phyloP scores from a whole-genome alignment of 306 rosid species.

The Gastrolobium bilobum region DNA sequence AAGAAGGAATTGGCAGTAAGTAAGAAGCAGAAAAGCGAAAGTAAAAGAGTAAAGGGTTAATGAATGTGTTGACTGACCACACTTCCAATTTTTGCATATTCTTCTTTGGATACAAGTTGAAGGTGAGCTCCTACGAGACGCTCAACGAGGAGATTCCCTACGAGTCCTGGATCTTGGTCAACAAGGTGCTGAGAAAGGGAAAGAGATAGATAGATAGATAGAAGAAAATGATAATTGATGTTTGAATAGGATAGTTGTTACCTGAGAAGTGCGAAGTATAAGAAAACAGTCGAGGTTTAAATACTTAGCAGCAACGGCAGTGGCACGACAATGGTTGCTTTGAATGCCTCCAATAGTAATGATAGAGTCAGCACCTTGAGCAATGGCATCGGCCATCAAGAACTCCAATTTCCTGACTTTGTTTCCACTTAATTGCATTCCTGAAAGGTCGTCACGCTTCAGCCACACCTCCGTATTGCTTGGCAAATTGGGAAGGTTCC shows the following conservation, averaged over 20 bases:
- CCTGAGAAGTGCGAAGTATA: constrained; percentile 85
- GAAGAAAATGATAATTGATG: not conserved
- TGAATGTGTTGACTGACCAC: constrained; percentile 56
- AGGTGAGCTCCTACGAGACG: constrained; percentile 90
- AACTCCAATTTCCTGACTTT: constrained; percentile 94
- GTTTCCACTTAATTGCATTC: constrained; percentile 96
- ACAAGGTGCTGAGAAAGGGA: constrained; percentile 55
- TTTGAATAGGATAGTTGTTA: constrained; percentile 10
- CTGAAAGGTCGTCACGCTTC: constrained; percentile 91
- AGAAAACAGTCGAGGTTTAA: constrained; percentile 84
- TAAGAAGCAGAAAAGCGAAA: not conserved
- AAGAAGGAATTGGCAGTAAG: not conserved
- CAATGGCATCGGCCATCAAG: constrained; percentile 88
- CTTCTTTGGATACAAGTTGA: constrained; percentile 83
- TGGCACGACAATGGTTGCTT: constrained; percentile 97
- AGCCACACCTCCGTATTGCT: constrained; percentile 75
- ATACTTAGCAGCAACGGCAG: constrained; percentile 95
- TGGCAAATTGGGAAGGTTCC: constrained; percentile 95
- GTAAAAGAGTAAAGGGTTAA: constrained; percentile 6
- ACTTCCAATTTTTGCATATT: constrained; percentile 78
- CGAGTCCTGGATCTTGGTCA: constrained; percentile 86
- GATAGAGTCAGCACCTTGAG: constrained; percentile 81
- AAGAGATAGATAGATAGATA: not conserved
- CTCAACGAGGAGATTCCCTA: constrained; percentile 90
- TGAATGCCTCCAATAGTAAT: constrained; percentile 92